These are phyloP conservation scores for Trichophyton mentagrophytes DNA, from an alignment of 2,329 filamentous ascomycete genomes.

Conservation along the genomic window DNA sequence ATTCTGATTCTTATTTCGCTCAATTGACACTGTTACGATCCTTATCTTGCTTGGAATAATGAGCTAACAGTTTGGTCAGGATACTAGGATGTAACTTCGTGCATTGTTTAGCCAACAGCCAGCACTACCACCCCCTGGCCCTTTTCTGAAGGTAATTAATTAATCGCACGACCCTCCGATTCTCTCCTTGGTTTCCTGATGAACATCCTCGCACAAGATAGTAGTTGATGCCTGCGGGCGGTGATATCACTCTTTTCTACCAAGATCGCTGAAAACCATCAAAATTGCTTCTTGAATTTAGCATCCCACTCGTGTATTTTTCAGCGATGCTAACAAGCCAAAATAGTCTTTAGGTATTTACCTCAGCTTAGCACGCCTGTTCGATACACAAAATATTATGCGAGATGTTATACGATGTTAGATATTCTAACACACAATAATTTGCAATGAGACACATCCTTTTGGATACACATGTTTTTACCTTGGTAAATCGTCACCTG, in stretches of 20 bases:
- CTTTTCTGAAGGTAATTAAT: background rate
- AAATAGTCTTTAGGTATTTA: background rate
- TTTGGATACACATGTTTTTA: too few species aligned
- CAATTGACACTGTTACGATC: background rate
- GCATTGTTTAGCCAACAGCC: background rate
- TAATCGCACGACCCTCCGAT: background rate
- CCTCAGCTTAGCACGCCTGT: background rate
- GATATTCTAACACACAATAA: too few species aligned
- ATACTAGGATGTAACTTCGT: background rate
- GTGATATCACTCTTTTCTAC: constrained; percentile 48
- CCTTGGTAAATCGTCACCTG: too few species aligned
- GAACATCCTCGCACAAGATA: constrained; percentile 56
- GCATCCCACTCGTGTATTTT: background rate
- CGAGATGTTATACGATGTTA: background rate
- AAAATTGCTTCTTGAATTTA: background rate
- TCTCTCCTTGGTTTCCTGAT: constrained; percentile 44
- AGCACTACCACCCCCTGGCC: background rate
- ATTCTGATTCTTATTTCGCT: constrained; percentile 57
- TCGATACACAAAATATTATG: background rate
- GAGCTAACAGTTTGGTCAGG: constrained; percentile 6
- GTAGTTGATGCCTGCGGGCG: constrained; percentile 48
- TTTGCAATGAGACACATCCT: too few species aligned
- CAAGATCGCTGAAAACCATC: constrained; percentile 55
- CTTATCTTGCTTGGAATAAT: background rate
- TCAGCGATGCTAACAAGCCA: background rate